These are phyloP conservation scores for Stagonosporopsis vannaccii DNA, from an alignment of 2,329 filamentous ascomycete species.

Conservation along the genomic window DNA sequence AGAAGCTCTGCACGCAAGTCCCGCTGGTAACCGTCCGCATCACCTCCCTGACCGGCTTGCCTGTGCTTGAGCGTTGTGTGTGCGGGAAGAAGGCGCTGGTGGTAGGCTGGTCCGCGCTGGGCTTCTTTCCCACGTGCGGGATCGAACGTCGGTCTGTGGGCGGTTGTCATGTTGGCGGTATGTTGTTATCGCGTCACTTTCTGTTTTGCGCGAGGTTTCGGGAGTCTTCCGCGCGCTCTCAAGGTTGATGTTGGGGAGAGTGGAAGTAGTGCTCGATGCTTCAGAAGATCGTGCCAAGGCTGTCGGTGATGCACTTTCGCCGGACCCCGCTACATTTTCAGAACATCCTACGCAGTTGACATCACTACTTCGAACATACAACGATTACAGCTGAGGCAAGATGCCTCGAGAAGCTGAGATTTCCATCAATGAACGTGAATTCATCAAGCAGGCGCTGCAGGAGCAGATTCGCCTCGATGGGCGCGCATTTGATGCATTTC, in stretches of 20 bases:
- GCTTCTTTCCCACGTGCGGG: conserved; percentile 96
- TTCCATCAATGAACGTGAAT: conserved; percentile 86
- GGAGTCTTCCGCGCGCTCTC: conserved; percentile 40
- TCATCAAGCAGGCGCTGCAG: conserved; percentile 81
- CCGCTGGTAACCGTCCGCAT: conserved; percentile 71
- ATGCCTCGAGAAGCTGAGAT: conserved; percentile 96
- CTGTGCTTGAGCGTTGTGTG: conserved; percentile 87
- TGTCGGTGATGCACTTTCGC: conserved; percentile 25
- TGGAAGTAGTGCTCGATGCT: conserved; percentile 17
- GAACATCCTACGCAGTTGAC: conserved; percentile 3
- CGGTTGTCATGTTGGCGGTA: conserved; percentile 56
- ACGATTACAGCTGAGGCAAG: conserved; percentile 30
- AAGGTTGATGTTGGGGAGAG: conserved; percentile 13
- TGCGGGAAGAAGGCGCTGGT: conserved; percentile 92
- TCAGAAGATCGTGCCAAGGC: conserved; percentile 23
- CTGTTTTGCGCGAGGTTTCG: conserved; percentile 27
- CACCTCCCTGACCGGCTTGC: conserved; percentile 88
- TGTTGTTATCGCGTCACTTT: neutral
- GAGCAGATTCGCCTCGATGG: conserved; percentile 85
- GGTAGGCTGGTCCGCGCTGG: conserved; percentile 90
- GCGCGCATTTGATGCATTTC: conserved; percentile 80
- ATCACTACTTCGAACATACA: conserved; percentile 11
- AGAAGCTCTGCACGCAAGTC: conserved; percentile 91
- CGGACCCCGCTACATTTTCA: conserved; percentile 39
- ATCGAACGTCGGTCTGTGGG: conserved; percentile 92